phyloP scores from a whole-genome alignment of 2,329 filamentous ascomycete genomes.

The Nakataea oryzae region DNA sequence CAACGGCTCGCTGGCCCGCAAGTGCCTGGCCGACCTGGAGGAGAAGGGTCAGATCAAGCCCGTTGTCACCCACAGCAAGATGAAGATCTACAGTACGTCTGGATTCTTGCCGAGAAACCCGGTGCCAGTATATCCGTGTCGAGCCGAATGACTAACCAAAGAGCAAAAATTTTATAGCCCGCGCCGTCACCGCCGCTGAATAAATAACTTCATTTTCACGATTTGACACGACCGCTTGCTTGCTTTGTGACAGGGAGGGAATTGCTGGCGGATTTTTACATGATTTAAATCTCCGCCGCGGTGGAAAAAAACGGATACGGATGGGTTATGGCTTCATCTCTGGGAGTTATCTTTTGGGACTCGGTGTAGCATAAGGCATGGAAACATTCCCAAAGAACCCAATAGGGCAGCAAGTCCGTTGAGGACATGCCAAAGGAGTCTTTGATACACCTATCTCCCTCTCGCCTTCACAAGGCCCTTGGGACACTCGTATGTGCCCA shows the following conservation, averaged over 20 bases:
- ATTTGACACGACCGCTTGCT: conserved; percentile 6
- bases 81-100: conserved; percentile 87
- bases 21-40: conserved; percentile 86
- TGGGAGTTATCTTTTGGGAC: conserved; percentile 16
- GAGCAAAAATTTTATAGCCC: conserved; percentile 38
- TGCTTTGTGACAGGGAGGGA: conserved; percentile 13
- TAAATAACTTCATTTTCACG: conserved; percentile 18
- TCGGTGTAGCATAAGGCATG: conserved; percentile 23
- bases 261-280: conserved; percentile 14
- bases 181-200: conserved; percentile 45
- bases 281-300: conserved; percentile 10
- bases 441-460: neutral
- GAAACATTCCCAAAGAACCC: conserved; percentile 8
- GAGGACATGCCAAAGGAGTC: neutral
- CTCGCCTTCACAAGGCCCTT: neutral
- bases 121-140: conserved; percentile 11
- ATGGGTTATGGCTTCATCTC: conserved; percentile 16
- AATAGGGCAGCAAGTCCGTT: neutral
- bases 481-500: neutral
- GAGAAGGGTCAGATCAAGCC: conserved; percentile 98
- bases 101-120: conserved; percentile 4
- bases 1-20: conserved; percentile 92
- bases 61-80: conserved; percentile 90
- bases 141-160: neutral
- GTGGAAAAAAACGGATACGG: conserved; percentile 2